Evolutionary conservation across 495 filamentous ascomycete genomes (phyloP).

Genomic region (Diplogelasinospora grovesii): DNA sequence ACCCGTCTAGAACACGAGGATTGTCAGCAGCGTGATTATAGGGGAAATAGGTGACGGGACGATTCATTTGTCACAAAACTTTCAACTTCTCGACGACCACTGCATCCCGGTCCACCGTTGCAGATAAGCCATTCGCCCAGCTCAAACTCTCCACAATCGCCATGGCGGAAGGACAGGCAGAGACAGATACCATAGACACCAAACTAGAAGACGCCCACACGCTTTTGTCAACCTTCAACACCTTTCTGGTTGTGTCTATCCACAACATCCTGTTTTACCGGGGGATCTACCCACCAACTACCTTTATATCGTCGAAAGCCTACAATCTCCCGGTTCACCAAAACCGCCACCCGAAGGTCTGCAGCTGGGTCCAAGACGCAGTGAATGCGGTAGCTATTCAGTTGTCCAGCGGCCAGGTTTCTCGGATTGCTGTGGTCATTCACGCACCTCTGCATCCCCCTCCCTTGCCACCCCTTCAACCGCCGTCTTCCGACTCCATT

Average conservation of each 20-base stretch:
- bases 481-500: no score
- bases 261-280: conserved; percentile 93
- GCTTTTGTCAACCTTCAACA: conserved; percentile 54
- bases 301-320: conserved; percentile 74
- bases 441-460: conserved; percentile 51
- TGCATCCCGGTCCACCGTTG: no score
- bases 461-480: no score
- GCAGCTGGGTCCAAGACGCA: conserved; percentile 82
- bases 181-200: conserved; percentile 3
- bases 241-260: conserved; percentile 81
- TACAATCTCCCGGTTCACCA: conserved; percentile 90
- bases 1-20: no score
- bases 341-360: conserved; percentile 83
- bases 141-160: no score
- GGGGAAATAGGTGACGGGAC: no score
- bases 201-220: conserved; percentile 26
- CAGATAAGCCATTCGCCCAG: no score
- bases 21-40: no score
- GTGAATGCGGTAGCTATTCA: conserved; percentile 68
- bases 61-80: no score
- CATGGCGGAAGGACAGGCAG: no score
- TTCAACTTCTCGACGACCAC: no score
- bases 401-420: conserved; percentile 53
- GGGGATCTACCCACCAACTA: conserved; percentile 68
- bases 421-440: conserved; percentile 68